Conservation (phyloP, 805 yeast genomes). For the Hanseniaspora jakobsenii region DNA sequence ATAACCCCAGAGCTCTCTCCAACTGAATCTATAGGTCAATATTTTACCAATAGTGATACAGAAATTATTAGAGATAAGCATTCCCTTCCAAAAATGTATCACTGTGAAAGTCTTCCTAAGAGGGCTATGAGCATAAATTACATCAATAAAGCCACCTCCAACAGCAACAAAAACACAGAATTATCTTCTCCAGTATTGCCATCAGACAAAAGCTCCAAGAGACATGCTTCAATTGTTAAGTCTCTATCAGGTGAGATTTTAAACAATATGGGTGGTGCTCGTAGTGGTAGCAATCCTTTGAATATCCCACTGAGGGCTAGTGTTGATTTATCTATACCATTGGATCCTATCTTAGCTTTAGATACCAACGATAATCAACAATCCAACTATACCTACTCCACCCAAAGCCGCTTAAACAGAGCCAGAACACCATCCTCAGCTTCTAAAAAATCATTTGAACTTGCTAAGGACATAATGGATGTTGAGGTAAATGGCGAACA, state of each 20-base stretch:
- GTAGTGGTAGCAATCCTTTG: too few relatives aligned
- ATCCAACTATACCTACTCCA: too few relatives aligned
- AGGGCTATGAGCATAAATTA: conserved; percentile 7
- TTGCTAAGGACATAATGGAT: neutral
- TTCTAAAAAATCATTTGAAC: neutral
- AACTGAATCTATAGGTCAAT: too few relatives aligned
- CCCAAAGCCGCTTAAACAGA: neutral
- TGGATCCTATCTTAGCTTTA: neutral
- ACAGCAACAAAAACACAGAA: neutral
- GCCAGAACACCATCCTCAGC: neutral
- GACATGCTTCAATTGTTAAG: too few relatives aligned
- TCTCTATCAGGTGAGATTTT: too few relatives aligned
- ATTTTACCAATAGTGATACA: too few relatives aligned
- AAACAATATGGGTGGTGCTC: too few relatives aligned
- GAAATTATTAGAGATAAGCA: too few relatives aligned
- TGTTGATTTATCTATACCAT: neutral
- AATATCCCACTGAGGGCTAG: neutral
- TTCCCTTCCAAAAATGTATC: too few relatives aligned
- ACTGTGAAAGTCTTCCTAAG: conserved; percentile 1
- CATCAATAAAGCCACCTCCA: neutral
- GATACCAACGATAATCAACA: too few relatives aligned
- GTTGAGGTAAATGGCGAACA: conserved; percentile 8
- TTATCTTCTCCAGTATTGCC: neutral
- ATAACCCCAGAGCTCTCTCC: too few relatives aligned
- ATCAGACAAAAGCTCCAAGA: too few relatives aligned